Evolutionary conservation across 768 basidiomycete genomes (phyloP), one percentile per base, ranked within the genome.

Genomic region (Hygrocybe coccinea): DNA sequence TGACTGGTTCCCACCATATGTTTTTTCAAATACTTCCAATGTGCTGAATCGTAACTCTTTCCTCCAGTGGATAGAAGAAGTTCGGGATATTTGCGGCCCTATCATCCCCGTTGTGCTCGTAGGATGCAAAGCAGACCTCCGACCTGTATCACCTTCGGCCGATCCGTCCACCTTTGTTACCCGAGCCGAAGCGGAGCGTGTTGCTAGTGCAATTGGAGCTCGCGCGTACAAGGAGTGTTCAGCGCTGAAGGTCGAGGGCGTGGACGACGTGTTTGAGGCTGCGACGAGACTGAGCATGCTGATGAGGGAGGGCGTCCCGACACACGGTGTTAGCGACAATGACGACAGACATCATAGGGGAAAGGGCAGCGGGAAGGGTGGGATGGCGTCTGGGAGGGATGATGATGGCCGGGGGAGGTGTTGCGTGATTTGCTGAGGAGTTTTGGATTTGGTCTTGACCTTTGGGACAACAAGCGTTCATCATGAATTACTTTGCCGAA

Each of bases 201-300:
- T 91, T 17, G 91, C 94, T 2, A 75, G 77, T 25, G 79, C 76
- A 36, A 97, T 98, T 59, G 94, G 95, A 22, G 95, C 95, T 24
- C 82, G 91, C 24, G 88, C 85, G 38, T 98, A 97, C 77, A 93
- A 92, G 69, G 95, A 97, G 69, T 97, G 94, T 64, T 91, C 89
- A 9, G 89, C 93, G 25, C 76, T 95, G 49, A 88, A 85, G 73
- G 89, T 91, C 51, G 86, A 90, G 73, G 93, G 93, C 52, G 93
- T 95, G 14, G 97, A 98, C 70, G 91, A 97, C 62, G 91, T 97
- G 44, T 99, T 98, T 62, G 97, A 99, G 74, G 89, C 91, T 0
- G 97, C 97, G 29, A 98, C 97, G 10, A 79, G 97, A 43, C 94
- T 92, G 43, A 94, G 92, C 67, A 97, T 98, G 90, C 73, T 98